Conservation (phyloP, 306 rosid species). For the Dalbergia cultrata region DNA sequence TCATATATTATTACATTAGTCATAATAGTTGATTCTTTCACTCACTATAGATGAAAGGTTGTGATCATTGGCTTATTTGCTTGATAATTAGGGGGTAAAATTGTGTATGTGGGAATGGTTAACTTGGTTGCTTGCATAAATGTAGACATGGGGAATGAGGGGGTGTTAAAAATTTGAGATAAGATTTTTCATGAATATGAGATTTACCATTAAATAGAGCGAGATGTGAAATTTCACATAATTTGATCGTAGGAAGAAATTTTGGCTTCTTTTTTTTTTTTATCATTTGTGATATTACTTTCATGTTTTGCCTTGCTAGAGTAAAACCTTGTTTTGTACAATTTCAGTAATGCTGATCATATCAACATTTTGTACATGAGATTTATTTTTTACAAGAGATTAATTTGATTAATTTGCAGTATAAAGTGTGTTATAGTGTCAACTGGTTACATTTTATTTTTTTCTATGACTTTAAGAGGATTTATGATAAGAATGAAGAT, state of each 20-base stretch:
- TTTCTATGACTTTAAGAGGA: no score
- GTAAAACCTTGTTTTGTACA: background rate
- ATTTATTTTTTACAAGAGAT: no score
- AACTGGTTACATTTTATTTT: no score
- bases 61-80: background rate
- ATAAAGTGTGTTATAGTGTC: no score
- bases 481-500: no score
- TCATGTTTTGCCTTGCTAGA: background rate
- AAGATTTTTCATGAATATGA: slow-evolving; percentile 7
- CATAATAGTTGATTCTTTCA: no score
- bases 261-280: background rate
- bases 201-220: background rate
- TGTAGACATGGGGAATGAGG: background rate
- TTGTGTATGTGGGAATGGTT: no score
- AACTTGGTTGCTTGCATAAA: no score
- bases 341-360: background rate
- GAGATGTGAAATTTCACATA: background rate
- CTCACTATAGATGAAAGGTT: background rate
- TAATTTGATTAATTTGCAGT: no score
- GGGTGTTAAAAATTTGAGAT: background rate
- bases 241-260: background rate
- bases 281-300: background rate
- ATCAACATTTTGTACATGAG: background rate
- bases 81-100: background rate
- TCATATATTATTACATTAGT: no score